Base-by-base conservation (phyloP, 495 filamentous ascomycete genomes). In the Annulohypoxylon bovei region DNA sequence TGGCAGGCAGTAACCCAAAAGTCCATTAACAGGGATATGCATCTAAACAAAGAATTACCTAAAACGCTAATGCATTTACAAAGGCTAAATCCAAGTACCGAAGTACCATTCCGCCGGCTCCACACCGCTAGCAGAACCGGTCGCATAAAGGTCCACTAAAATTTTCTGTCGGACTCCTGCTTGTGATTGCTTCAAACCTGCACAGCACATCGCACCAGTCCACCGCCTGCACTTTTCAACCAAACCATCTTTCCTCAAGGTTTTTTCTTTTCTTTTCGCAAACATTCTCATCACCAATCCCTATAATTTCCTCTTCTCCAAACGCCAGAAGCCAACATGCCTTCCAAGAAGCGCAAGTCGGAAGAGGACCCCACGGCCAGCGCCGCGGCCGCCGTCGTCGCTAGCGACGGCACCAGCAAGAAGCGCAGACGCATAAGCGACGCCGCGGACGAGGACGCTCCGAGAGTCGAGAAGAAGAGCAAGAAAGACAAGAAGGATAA, bases 381-480 rank as follows among this genome's bases (percentile, higher is more conserved):
- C 59, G 27, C 28, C 65, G 46, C 32, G n/a, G 14, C 6, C 59
- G 27, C 28, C 65, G 46, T 23, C n/a, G 14, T 47, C 23, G 39
- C 2, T 28, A 50, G 53, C 27, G 53, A 35, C 22, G 30, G 3
- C 18, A 23, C 28, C 6, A 39, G 61, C 52, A 63, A 56, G 62
- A 70, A 66, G 58, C 64, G 67, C 14, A 68, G 66, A 40, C 64
- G 69, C 22, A n/a, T 67, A 7, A 62, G 49, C 63, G 58, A 70
- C 8, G 47, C 57, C 5, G 23, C 50, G 4, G 58, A 74, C 22
- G 64, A 39, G 28, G 37, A n/a, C 1, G 23, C 44, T 1, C 5
- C 42, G 79, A 79, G 75, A 65, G 63, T 61, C 18, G 78, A 78
- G 62, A 70, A 88, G 83, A 60, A 87, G 76, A 49, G 82, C 79